Evolutionary conservation across 108 stramenopile genomes (phyloP), one percentile per base, ranked within the genome.

Genomic region (Hondaea fermentalgiana): DNA sequence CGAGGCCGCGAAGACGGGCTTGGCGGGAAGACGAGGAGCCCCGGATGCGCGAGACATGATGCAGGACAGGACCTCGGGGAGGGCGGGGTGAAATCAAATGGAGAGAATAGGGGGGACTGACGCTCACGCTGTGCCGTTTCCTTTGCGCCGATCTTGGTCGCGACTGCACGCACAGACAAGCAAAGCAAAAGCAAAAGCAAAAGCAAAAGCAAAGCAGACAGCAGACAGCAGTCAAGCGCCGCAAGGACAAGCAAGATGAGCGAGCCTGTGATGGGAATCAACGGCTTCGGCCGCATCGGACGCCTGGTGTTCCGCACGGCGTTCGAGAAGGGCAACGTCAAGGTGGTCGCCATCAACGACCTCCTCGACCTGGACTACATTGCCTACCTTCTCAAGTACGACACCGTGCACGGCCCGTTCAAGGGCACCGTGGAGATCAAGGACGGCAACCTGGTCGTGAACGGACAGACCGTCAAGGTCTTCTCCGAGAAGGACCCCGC

Each of bases 301-400:
- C 97, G 98, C 90, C 95, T 98, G 88, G 98, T 98, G 44, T 95
- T 96, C 93, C 96, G 99, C 88, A 97, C 97, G 8, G 98, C 97
- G 17, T 87, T 95, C 72, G 95, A 97, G 64, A 93, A 98, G 89
- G 97, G 96, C 42, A 95, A 95, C 87, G 92, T 98, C 59, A 94
- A 98, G 72, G 95, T 99, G 60, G 97, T 98, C 12, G 97, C 97
- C 51, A 96, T 99, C 92, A 99, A 98, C 93, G 97, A 88, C 58
- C 59, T 90, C 76, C 47, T 90, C 28, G 58, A 60, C 58, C 88
- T 87, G 44, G 88, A 88, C 25, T 89, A 89, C 83, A 89, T 89
- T 23, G 42, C n/a, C 19, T 99, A 99, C 97, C 98, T 98, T 93
- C 97, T 98, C 97, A 98, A 98, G 97, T 98, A 98, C 95, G 99